These are phyloP conservation scores for Liquidambar formosana DNA, from an alignment of 164 flowering plant species.

Conservation along the genomic window DNA sequence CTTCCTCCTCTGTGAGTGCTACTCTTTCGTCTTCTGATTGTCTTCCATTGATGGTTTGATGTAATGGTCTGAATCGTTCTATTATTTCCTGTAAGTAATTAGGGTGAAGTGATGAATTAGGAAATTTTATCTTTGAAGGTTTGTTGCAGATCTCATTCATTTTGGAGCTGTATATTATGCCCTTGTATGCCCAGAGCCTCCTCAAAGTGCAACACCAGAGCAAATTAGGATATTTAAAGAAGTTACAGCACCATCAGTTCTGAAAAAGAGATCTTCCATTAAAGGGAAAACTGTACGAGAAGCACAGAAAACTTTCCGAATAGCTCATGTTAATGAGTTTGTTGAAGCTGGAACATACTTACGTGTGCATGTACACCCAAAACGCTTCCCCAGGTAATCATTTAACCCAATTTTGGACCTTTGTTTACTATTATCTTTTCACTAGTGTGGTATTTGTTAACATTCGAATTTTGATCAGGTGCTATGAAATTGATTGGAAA, in stretches of 20 bases:
- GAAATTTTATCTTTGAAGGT: conserved; percentile 57
- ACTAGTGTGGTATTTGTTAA: background rate
- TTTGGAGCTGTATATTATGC: conserved; percentile 98
- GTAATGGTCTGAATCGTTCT: background rate
- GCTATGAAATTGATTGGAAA: conserved; percentile 96
- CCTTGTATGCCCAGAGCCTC: conserved; percentile 88
- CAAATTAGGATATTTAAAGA: conserved; percentile 61
- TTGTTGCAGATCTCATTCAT: conserved; percentile 91
- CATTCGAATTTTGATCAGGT: conserved; percentile 47
- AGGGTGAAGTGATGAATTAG: conserved; percentile 22
- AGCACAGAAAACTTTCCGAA: conserved; percentile 88
- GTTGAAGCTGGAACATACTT: conserved; percentile 91
- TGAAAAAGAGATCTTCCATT: conserved; percentile 63
- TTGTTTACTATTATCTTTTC: background rate
- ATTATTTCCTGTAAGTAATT: conserved; percentile 2
- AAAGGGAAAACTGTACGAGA: conserved; percentile 89
- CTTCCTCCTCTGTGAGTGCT: conserved; percentile 83
- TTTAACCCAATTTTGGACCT: background rate
- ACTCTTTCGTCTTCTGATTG: conserved; percentile 1
- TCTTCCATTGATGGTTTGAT: background rate
- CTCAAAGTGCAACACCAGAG: conserved; percentile 84
- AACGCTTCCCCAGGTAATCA: conserved; percentile 83
- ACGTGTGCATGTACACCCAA: conserved; percentile 94
- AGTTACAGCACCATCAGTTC: conserved; percentile 67
- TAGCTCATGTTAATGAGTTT: conserved; percentile 59